phyloP scores from a whole-genome alignment of 345 rosid genomes.

The Syzygium jambos region DNA sequence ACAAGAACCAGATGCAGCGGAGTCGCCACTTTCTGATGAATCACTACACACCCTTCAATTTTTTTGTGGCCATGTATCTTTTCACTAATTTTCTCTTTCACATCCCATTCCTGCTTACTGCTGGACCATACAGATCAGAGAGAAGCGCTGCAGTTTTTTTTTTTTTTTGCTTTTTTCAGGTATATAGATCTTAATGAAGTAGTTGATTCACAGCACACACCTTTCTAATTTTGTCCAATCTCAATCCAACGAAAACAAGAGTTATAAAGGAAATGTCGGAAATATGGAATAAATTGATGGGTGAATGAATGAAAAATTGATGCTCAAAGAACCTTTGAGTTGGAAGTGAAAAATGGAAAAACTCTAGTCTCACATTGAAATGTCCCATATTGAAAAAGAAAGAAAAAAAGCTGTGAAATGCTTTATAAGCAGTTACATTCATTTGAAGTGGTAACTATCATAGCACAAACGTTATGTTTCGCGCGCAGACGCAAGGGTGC shows the following conservation, averaged over 20 bases:
- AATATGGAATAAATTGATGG: too few species aligned
- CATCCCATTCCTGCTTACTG: background rate
- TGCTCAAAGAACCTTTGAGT: too few species aligned
- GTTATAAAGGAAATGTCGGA: background rate
- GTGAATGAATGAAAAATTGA: too few species aligned
- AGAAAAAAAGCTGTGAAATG: too few species aligned
- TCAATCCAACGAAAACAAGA: background rate
- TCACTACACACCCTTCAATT: background rate
- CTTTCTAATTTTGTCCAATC: background rate
- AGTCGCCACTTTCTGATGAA: constrained; percentile 23
- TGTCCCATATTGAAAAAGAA: too few species aligned
- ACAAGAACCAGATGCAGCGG: constrained; percentile 42
- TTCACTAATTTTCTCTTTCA: background rate
- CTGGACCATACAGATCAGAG: background rate
- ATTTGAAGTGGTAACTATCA: too few species aligned
- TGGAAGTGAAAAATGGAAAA: too few species aligned
- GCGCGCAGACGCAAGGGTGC: too few species aligned
- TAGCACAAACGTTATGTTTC: too few species aligned
- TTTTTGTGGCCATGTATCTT: background rate
- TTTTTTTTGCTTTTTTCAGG: background rate
- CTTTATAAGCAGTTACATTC: too few species aligned
- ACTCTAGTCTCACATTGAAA: too few species aligned
- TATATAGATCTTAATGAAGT: background rate
- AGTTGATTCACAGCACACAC: background rate
- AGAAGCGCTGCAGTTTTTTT: background rate